These are phyloP conservation scores for Xylaria intraflava DNA, from an alignment of 495 filamentous ascomycete genomes.

Conservation along the genomic window DNA sequence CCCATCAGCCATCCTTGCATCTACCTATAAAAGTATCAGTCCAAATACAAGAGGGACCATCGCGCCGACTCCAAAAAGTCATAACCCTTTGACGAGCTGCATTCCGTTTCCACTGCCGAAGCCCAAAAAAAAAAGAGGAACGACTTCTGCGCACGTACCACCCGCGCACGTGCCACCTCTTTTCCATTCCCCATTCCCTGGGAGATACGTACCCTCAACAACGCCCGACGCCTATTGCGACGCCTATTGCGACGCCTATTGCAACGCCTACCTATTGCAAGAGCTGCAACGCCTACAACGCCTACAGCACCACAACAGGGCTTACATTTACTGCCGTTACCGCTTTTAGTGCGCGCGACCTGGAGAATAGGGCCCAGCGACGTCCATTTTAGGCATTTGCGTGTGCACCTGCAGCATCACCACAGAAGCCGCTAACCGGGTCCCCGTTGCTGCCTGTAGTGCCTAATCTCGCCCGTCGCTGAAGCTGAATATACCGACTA, in stretches of 20 bases:
- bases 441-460: neutral
- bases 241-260: no score
- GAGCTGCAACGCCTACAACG: no score
- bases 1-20: slow-evolving; percentile 15
- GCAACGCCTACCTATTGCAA: no score
- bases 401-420: neutral
- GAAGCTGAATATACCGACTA: neutral
- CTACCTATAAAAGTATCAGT: slow-evolving; percentile 20
- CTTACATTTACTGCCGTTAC: no score
- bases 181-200: neutral
- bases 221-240: no score
- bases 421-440: neutral
- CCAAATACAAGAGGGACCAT: slow-evolving; percentile 18
- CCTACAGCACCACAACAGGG: no score
- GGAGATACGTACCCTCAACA: no score
- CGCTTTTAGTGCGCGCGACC: neutral
- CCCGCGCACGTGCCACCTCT: neutral
- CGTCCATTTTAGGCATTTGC: slow-evolving; percentile 10
- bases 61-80: slow-evolving; percentile 16
- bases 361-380: neutral
- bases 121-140: neutral
- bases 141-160: slow-evolving; percentile 12
- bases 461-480: neutral
- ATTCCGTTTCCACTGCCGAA: slow-evolving; percentile 16
- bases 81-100: slow-evolving; percentile 15